Evolutionary conservation across 768 basidiomycete species (phyloP).

Genomic region (Naganishia antarctica): DNA sequence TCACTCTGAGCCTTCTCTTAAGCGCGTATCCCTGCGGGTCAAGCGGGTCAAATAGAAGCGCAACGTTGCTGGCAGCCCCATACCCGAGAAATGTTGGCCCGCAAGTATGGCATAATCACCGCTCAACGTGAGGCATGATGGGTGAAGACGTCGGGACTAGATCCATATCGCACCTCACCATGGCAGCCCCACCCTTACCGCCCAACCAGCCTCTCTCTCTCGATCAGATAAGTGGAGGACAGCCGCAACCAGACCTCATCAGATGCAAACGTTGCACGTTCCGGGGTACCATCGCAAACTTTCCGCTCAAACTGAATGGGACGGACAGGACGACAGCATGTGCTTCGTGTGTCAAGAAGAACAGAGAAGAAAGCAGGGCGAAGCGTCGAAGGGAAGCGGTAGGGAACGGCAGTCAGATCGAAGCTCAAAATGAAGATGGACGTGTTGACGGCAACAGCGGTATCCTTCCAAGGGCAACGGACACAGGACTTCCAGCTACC

Average conservation of each 20-base stretch:
- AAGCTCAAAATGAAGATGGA: background rate
- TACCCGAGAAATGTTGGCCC: no score
- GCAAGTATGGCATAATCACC: no score
- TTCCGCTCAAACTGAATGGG: slow-evolving; percentile 14
- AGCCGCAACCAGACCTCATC: background rate
- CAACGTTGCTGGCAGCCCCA: no score
- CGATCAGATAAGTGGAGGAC: background rate
- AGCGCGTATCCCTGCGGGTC: no score
- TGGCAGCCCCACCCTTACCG: background rate
- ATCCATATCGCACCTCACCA: no score
- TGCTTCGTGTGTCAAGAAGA: slow-evolving; percentile 1
- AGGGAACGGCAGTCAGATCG: background rate
- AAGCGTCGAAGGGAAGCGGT: background rate
- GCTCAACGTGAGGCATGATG: no score
- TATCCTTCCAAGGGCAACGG: background rate
- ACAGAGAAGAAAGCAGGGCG: slow-evolving; percentile 8
- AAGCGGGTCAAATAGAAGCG: no score
- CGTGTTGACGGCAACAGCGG: background rate
- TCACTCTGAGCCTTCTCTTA: no score
- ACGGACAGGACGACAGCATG: slow-evolving; percentile 11
- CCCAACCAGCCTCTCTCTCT: background rate
- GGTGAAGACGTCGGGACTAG: no score
- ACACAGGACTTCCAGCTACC: background rate
- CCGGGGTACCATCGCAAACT: slow-evolving; percentile 5
- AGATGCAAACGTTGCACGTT: slow-evolving; percentile 9